These are phyloP conservation scores for Aspergillus cejpii DNA, from an alignment of 2,329 filamentous ascomycete species.

Conservation along the genomic window DNA sequence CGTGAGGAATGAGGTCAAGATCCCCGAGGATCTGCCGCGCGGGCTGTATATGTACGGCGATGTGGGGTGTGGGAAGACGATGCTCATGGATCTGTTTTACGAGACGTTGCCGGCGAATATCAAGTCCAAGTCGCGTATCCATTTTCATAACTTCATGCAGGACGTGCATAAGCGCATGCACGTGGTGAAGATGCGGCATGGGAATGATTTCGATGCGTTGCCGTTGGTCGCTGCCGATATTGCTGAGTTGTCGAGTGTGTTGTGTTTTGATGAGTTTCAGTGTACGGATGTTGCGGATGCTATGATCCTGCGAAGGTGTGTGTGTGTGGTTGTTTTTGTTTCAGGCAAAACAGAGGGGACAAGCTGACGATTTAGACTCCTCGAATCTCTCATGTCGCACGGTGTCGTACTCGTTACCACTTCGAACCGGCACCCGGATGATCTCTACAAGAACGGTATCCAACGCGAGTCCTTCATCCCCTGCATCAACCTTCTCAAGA, in stretches of 20 bases:
- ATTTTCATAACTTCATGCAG: constrained; percentile 99
- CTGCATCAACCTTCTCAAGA: constrained; percentile 86
- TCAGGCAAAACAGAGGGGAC: no score
- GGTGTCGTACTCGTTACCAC: constrained; percentile 96
- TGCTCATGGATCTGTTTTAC: constrained; percentile 98
- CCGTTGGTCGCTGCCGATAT: constrained; percentile 94
- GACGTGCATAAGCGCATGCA: constrained; percentile 89
- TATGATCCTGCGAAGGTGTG: constrained; percentile 80
- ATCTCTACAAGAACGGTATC: constrained; percentile 96
- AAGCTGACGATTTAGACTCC: constrained; percentile 50
- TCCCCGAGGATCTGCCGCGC: constrained; percentile 70
- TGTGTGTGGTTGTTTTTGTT: constrained; percentile 3
- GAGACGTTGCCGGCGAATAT: constrained; percentile 80
- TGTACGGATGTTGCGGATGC: constrained; percentile 97
- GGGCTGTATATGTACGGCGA: constrained; percentile 95
- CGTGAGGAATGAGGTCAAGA: constrained; percentile 35
- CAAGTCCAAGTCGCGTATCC: constrained; percentile 78
- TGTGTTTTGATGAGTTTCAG: constrained; percentile 99
- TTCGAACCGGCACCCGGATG: constrained; percentile 90
- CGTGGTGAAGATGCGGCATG: constrained; percentile 79
- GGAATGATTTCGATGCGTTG: constrained; percentile 81
- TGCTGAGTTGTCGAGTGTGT: constrained; percentile 71
- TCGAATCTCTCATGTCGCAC: constrained; percentile 89
- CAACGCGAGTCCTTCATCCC: constrained; percentile 93
- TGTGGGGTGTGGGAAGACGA: constrained; percentile 95